These are phyloP conservation scores for Arachis stenosperma DNA, from an alignment of 306 rosid genomes.

Conservation along the genomic window DNA sequence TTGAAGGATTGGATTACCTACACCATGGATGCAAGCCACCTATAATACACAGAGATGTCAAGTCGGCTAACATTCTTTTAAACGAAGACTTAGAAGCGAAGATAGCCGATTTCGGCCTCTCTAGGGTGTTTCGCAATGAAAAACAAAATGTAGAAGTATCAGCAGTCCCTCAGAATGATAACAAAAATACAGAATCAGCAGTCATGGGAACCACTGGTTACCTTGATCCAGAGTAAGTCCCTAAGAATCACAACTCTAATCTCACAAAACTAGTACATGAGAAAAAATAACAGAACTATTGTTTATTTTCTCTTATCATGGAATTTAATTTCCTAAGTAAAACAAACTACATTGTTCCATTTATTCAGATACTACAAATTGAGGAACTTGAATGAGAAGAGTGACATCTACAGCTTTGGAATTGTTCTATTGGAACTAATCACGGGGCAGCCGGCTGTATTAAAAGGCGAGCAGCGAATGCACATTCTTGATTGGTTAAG, in stretches of 20 bases:
- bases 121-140: conserved; percentile 54
- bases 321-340: neutral
- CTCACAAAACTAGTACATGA: neutral
- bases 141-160: conserved; percentile 32
- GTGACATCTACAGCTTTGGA: conserved; percentile 71
- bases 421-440: conserved; percentile 62
- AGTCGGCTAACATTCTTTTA: conserved; percentile 69
- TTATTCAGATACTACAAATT: conserved; percentile 54
- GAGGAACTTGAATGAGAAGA: conserved; percentile 57
- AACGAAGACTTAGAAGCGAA: conserved; percentile 68
- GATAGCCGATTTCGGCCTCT: conserved; percentile 81
- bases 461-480: conserved; percentile 42
- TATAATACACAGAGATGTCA: conserved; percentile 74
- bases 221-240: conserved; percentile 73
- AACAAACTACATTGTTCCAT: neutral
- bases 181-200: conserved; percentile 27
- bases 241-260: no score
- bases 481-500: conserved; percentile 57
- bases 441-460: conserved; percentile 60
- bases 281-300: neutral
- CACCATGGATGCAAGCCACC: conserved; percentile 82
- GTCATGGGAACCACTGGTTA: conserved; percentile 76
- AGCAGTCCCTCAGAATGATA: conserved; percentile 29
- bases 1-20: conserved; percentile 67
- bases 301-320: no score